Evolutionary conservation across 805 yeast genomes (phyloP).

Genomic region (Starmera dryadoides): DNA sequence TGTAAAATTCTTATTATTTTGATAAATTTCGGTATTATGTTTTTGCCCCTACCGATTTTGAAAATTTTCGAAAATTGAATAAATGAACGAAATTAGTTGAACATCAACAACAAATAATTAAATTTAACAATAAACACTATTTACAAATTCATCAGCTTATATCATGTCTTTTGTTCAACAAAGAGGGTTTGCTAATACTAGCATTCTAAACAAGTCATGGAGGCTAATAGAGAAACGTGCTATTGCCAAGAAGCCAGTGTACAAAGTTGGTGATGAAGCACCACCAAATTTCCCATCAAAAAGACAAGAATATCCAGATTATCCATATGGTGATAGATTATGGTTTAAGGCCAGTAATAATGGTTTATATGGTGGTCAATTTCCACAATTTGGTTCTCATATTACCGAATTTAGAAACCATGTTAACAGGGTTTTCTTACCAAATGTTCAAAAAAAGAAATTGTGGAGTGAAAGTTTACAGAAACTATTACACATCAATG

Average conservation of each 20-base stretch:
- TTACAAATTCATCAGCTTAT: too few species aligned
- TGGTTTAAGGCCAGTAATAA: constrained; percentile 78
- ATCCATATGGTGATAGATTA: constrained; percentile 72
- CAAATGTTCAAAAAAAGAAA: constrained; percentile 68
- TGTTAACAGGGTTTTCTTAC: constrained; percentile 72
- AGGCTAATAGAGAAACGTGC: constrained; percentile 41
- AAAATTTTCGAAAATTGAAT: background rate
- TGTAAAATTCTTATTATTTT: background rate
- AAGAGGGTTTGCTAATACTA: background rate
- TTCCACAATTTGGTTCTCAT: constrained; percentile 67
- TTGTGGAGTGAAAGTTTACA: constrained; percentile 82
- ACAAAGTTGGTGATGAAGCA: constrained; percentile 46
- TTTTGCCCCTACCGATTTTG: background rate
- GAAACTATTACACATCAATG: constrained; percentile 42
- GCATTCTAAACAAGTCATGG: constrained; percentile 24
- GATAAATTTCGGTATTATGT: background rate
- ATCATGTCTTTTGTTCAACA: background rate
- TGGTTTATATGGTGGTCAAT: constrained; percentile 88
- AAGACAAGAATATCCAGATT: constrained; percentile 46
- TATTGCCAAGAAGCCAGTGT: constrained; percentile 34
- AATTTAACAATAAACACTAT: background rate
- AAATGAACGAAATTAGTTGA: background rate
- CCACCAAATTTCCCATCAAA: constrained; percentile 40
- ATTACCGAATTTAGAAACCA: constrained; percentile 71
- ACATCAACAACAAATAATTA: background rate